Base-by-base conservation (phyloP, 305 asterid genomes). In the Nicotiana rustica region DNA sequence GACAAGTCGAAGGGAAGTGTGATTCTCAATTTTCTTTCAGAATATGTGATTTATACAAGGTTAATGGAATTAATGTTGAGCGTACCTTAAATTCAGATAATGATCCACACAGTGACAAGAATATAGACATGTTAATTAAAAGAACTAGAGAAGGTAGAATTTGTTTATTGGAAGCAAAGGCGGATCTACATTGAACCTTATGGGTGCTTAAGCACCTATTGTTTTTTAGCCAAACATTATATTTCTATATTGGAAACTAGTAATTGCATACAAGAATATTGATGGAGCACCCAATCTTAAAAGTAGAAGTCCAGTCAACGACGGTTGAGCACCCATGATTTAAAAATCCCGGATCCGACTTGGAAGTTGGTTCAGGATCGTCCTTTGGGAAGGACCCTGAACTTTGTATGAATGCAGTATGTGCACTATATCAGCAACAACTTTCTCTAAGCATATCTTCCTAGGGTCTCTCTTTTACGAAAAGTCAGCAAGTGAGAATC, bases 391-490 rank as follows among this genome's bases (percentile, higher is more conserved):
- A 35, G 55, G 80, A 83, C 18, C 71, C 65, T n/a, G 79, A 82
- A 55, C 82, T 78, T 38, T 68, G 83, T 75, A 59, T 44, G 77
- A 60, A 68, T 68, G 81, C 80, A 19, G 77, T 83, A n/a, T 69
- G 81, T 61, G 81, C 59, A n/a, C 82, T 83, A 66, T 56, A 83
- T 31, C 25, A 75, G 29, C 49, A 65, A 6, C 80, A 70, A 38
- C 6, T 60, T 55, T 67, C 57, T 68, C 17, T 75, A 68, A 7
- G 19, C 17, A 59, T 61, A 64, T 83, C 79, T 25, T 5, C 65
- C 18, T 17, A 4, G 21, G 78, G 10, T 66, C 78, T 31, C 9
- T 55, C 67, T 25, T 77, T 77, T 19, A 21, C 31, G 6, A 18
- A 52, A 62, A 18, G 57, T 31, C 33, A 71, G 59, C 25, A 49